A percentile compares a stretch with the other conserved stretches of the same genome.
phyloP scores from a whole-genome alignment of 208 protist species.

The Trypanosoma theileri region DNA sequence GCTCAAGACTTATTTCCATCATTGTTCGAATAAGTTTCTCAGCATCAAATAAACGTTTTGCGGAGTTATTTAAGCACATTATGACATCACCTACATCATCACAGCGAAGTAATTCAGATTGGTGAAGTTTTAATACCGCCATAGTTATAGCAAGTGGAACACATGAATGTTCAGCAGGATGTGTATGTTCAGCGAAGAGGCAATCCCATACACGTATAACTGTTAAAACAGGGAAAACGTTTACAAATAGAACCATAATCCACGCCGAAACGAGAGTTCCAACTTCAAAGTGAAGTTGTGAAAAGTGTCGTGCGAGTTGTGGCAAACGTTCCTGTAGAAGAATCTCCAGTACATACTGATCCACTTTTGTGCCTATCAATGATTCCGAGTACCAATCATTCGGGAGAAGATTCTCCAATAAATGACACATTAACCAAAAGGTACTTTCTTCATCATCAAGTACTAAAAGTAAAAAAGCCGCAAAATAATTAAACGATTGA shows the following conservation, averaged over 20 bases:
- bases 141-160: conserved; percentile 54
- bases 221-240: conserved; percentile 55
- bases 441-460: conserved; percentile 67
- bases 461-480: conserved; percentile 56
- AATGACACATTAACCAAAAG: conserved; percentile 62
- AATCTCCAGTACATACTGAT: conserved; percentile 51
- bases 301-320: conserved; percentile 38
- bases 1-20: conserved; percentile 26
- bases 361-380: conserved; percentile 62
- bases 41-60: conserved; percentile 40
- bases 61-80: conserved; percentile 29
- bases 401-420: conserved; percentile 62
- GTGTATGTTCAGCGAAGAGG: conserved; percentile 33
- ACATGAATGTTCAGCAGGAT: conserved; percentile 24
- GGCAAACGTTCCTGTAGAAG: conserved; percentile 51
- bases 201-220: conserved; percentile 67
- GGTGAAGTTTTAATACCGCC: conserved; percentile 49
- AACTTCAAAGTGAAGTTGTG: conserved; percentile 43
- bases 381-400: conserved; percentile 74
- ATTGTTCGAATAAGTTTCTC: conserved; percentile 34
- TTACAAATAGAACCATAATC: conserved; percentile 73
- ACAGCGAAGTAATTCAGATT: conserved; percentile 30
- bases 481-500: conserved; percentile 79
- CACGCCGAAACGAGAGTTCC: conserved; percentile 55
- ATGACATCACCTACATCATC: conserved; percentile 46